These are phyloP conservation scores for Trichophyton mentagrophytes DNA, from an alignment of 2,329 filamentous ascomycete species.

Conservation along the genomic window DNA sequence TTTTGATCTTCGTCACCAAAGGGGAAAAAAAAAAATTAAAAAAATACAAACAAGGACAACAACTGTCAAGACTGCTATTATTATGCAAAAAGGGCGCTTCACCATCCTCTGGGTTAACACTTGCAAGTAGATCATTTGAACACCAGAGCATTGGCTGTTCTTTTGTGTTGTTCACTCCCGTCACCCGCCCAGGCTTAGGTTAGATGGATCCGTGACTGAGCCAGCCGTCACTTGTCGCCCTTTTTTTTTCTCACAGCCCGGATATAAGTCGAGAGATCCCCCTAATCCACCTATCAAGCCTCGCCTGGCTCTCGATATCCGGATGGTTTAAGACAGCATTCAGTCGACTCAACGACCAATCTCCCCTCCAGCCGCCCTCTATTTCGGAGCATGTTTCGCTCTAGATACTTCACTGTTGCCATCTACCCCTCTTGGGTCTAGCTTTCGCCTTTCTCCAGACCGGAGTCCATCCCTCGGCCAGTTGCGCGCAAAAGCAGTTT, in stretches of 20 bases:
- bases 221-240: not conserved
- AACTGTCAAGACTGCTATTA: too few relatives aligned
- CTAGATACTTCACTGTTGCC: not conserved
- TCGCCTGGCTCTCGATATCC: not conserved
- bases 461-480: not conserved
- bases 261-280: not conserved
- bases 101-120: too few relatives aligned
- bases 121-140: too few relatives aligned
- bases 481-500: not conserved
- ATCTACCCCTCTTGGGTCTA: not conserved
- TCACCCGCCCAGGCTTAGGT: too few relatives aligned
- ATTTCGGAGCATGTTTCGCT: constrained; percentile 7
- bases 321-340: not conserved
- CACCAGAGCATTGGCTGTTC: too few relatives aligned
- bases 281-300: not conserved
- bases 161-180: too few relatives aligned
- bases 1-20: too few relatives aligned
- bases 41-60: not conserved
- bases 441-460: not conserved
- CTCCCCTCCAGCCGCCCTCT: not conserved
- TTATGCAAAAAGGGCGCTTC: too few relatives aligned
- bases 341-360: not conserved
- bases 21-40: too few relatives aligned
- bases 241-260: not conserved
- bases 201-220: not conserved